Percentiles rank a stretch among this genome's conserved stretches.
Conservation (phyloP, 371 early-diverging fungal genomes). For the Ordospora pajunii region DNA sequence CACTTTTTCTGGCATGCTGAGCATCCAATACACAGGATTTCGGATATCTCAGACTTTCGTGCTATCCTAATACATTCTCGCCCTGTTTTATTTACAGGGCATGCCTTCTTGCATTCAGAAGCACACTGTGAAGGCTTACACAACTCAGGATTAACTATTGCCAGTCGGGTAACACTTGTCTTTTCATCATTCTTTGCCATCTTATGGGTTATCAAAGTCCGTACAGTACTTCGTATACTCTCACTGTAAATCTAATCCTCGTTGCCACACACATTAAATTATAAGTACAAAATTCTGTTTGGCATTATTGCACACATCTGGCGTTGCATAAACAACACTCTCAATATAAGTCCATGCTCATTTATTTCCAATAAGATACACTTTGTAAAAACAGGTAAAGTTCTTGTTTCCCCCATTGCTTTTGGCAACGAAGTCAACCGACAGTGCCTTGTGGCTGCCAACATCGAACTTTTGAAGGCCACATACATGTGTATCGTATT, state of each 20-base stretch:
- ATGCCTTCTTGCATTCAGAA: constrained; percentile 84
- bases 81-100: constrained; percentile 74
- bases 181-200: background rate
- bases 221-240: background rate
- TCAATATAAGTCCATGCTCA: background rate
- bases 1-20: constrained; percentile 97
- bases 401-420: constrained; percentile 47
- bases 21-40: constrained; percentile 96
- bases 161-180: constrained; percentile 72
- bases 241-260: background rate
- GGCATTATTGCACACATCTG: background rate
- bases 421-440: constrained; percentile 34
- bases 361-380: constrained; percentile 50
- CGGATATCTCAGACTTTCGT: constrained; percentile 72
- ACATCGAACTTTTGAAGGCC: constrained; percentile 43
- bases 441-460: constrained; percentile 1
- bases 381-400: constrained; percentile 53
- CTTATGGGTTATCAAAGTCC: background rate
- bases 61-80: constrained; percentile 61
- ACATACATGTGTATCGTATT: constrained; percentile 37
- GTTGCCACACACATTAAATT: background rate
- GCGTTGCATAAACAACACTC: background rate
- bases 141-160: constrained; percentile 86
- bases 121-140: constrained; percentile 98
- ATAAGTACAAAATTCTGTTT: background rate